phyloP scores from a whole-genome alignment of 306 rosid species.

The Vigna reflexopilosa region DNA sequence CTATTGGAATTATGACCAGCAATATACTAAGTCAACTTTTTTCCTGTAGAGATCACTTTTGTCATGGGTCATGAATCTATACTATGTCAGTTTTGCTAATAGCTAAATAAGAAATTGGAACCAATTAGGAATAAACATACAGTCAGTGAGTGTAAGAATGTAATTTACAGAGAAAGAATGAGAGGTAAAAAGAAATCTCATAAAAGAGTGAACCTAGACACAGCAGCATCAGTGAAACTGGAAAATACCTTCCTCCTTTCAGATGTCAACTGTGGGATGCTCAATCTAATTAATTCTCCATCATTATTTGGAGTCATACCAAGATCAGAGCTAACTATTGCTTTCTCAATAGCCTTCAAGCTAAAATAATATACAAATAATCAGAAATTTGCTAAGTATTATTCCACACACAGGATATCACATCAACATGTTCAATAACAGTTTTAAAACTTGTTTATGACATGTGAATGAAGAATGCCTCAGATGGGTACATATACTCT shows the following conservation, averaged over 20 bases:
- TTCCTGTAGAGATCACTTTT: constrained; percentile 14
- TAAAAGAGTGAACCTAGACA: constrained; percentile 12
- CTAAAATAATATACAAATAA: constrained; percentile 54
- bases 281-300: constrained; percentile 83
- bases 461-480: constrained; percentile 23
- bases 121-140: constrained; percentile 34
- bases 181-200: constrained; percentile 2
- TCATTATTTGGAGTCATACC: constrained; percentile 97
- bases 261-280: constrained; percentile 85
- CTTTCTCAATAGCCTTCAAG: constrained; percentile 95
- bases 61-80: constrained; percentile 11
- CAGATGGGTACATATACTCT: constrained; percentile 10
- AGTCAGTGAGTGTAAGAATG: background rate
- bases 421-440: constrained; percentile 6
- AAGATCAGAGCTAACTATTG: constrained; percentile 85
- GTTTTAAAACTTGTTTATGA: background rate
- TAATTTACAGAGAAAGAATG: constrained; percentile 11
- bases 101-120: constrained; percentile 23
- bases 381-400: constrained; percentile 37
- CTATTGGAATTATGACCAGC: constrained; percentile 3
- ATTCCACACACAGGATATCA: constrained; percentile 11
- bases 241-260: constrained; percentile 90
- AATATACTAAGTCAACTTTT: constrained; percentile 8
- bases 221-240: constrained; percentile 34
- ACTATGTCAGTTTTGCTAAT: background rate